Evolutionary conservation across 2,329 filamentous ascomycete genomes (phyloP).

Genomic region (Cercospora sesami): DNA sequence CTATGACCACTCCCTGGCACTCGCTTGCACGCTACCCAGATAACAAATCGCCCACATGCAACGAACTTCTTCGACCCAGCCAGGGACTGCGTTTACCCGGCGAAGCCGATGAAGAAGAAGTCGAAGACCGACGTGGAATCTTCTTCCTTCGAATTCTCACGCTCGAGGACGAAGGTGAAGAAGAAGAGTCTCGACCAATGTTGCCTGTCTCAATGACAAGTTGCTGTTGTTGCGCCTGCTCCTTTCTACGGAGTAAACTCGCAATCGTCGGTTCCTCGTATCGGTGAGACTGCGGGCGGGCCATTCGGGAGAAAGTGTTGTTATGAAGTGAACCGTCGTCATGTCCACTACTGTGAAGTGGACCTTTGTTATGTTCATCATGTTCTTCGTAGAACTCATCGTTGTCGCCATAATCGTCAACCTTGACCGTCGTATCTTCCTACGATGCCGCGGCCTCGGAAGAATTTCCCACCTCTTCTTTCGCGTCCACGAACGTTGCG

Average conservation of each 20-base stretch:
- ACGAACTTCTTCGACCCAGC: background rate
- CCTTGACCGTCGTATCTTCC: conserved; percentile 8
- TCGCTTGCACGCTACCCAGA: background rate
- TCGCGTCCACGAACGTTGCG: conserved; percentile 18
- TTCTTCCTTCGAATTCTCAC: conserved; percentile 4
- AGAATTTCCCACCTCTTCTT: conserved; percentile 10
- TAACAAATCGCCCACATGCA: background rate
- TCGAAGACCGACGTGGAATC: background rate
- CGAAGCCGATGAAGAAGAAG: background rate
- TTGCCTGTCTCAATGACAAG: background rate
- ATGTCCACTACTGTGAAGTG: background rate
- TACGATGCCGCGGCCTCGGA: conserved; percentile 11
- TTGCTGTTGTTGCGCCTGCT: background rate
- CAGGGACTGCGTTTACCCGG: background rate
- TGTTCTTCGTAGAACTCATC: conserved; percentile 1
- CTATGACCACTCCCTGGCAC: background rate
- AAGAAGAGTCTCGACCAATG: background rate
- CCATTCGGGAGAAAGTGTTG: background rate
- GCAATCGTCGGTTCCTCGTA: conserved; percentile 2
- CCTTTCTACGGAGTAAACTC: conserved; percentile 4
- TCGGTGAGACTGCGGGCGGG: background rate
- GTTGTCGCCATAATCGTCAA: background rate
- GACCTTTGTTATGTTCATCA: background rate
- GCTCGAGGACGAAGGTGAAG: background rate
- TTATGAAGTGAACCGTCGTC: background rate